Base-by-base conservation (phyloP, 129 eudicot genomes). In the Centella asiatica region DNA sequence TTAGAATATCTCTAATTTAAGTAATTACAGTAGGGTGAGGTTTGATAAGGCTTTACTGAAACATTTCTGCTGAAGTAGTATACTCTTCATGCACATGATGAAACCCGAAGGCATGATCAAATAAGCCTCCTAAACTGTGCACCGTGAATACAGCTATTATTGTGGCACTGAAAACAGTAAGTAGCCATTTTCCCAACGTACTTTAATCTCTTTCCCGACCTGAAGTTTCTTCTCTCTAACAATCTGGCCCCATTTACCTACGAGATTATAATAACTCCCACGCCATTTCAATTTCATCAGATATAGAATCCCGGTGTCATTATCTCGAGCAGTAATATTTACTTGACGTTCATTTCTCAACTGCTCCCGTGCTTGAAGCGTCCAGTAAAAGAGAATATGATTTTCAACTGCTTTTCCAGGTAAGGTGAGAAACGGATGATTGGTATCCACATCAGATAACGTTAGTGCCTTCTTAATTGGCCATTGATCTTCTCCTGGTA, bases 181-280 rank as follows among this genome's bases (percentile, higher is more conserved):
- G 66, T 74, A 87, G 45, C 87, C 90, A 54, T 80, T 87, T 44
- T 87, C 95, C 95, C 95, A 87, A 45, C 87, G 83, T 4, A 87
- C 82, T 74, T 71, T 87, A 69, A 87, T 78, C 79, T 87, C 95
- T 62, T 68, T 78, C 24, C 95, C 95, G 19, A 83, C 95, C 64
- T 75, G 82, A 44, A 87, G 78, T 44, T 83, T 76, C 73, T 83
- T 87, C 76, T 84, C 89, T 78, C 95, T 73, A 48, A 87, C 78
- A 7, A 87, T 87, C 67, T 83, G 87, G 2, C 95, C 95, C 95
- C 95, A 85, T 74, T 81, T 85, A 22, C 92, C 92, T 69, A 84
- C 75, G 29, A 84, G 72, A 72, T 84, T 84, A 65, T 84, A 84
- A 54, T 85, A 85, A 69, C 94, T 85, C 60, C 88, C 94, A 3